Conservation (phyloP, 2,329 filamentous ascomycete genomes). For the Venturiaceae sp. region DNA sequence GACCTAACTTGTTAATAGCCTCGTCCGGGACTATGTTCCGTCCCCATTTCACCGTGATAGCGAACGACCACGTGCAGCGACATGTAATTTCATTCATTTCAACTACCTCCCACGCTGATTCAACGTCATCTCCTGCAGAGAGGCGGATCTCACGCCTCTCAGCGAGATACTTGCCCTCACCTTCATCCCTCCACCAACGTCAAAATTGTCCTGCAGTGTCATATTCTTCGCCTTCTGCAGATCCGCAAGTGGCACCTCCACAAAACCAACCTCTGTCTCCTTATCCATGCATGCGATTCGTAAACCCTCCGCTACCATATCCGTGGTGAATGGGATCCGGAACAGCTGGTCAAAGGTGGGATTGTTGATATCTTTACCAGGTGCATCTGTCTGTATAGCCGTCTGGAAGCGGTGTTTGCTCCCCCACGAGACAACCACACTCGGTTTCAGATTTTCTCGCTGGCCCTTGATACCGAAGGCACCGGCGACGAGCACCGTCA, state of each 20-base stretch:
- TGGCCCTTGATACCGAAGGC: conserved; percentile 32
- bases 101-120: not conserved
- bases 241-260: conserved; percentile 27
- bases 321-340: conserved; percentile 29
- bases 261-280: conserved; percentile 21
- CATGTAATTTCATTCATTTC: too few relatives aligned
- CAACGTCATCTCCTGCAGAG: conserved; percentile 3
- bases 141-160: conserved; percentile 16
- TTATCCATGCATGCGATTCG: conserved; percentile 26
- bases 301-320: conserved; percentile 19
- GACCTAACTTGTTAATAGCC: too few relatives aligned
- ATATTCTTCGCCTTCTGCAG: conserved; percentile 22
- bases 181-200: conserved; percentile 23
- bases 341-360: conserved; percentile 38
- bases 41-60: too few relatives aligned
- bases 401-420: conserved; percentile 30
- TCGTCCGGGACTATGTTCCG: too few relatives aligned
- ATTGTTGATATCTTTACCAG: conserved; percentile 39
- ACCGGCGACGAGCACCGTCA: conserved; percentile 34
- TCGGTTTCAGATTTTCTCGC: conserved; percentile 35
- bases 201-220: conserved; percentile 22
- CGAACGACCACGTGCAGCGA: too few relatives aligned
- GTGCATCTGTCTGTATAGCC: conserved; percentile 30
- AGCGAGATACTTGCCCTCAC: conserved; percentile 28
- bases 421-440: conserved; percentile 35